Percentiles rank a stretch among this genome's conserved stretches.
These are phyloP conservation scores for Coemansia sp. DNA, from an alignment of 192 early-diverging fungal species.

Conservation along the genomic window DNA sequence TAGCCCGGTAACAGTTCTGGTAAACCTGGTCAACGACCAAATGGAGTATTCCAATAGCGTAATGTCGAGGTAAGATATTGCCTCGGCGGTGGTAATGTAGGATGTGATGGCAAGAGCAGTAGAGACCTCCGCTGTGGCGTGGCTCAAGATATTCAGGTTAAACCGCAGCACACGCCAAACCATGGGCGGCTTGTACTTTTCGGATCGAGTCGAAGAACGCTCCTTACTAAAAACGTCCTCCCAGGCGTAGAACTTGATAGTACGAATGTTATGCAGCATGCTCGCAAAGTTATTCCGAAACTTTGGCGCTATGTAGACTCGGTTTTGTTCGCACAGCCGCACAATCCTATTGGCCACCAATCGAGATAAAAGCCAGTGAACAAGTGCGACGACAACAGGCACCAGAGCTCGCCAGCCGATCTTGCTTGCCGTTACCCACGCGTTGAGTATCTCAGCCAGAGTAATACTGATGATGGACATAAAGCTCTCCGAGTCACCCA, in stretches of 20 bases:
- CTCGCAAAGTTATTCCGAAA: conserved; percentile 5
- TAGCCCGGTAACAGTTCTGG: neutral
- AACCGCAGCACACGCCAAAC: conserved; percentile 23
- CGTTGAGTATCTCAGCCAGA: conserved; percentile 13
- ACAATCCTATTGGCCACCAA: neutral
- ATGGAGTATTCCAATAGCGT: conserved; percentile 27
- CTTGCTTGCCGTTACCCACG: conserved; percentile 28
- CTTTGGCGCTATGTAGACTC: neutral
- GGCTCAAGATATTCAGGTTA: conserved; percentile 22
- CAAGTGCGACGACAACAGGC: conserved; percentile 17
- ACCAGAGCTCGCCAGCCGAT: conserved; percentile 37
- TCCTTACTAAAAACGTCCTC: conserved; percentile 24
- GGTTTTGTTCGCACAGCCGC: neutral
- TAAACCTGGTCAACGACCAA: conserved; percentile 21
- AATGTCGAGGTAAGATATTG: conserved; percentile 18
- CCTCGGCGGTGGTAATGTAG: conserved; percentile 42
- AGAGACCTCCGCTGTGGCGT: conserved; percentile 56
- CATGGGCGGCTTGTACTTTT: conserved; percentile 12
- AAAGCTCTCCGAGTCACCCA: neutral
- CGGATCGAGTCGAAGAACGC: too few relatives aligned
- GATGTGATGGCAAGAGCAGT: conserved; percentile 61
- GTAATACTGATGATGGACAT: neutral
- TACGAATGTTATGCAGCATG: conserved; percentile 56
- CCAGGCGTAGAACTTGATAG: conserved; percentile 72
- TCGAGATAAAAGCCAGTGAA: neutral